These are phyloP conservation scores for Salix koriyanagi DNA, from an alignment of 345 rosid genomes.

Conservation along the genomic window DNA sequence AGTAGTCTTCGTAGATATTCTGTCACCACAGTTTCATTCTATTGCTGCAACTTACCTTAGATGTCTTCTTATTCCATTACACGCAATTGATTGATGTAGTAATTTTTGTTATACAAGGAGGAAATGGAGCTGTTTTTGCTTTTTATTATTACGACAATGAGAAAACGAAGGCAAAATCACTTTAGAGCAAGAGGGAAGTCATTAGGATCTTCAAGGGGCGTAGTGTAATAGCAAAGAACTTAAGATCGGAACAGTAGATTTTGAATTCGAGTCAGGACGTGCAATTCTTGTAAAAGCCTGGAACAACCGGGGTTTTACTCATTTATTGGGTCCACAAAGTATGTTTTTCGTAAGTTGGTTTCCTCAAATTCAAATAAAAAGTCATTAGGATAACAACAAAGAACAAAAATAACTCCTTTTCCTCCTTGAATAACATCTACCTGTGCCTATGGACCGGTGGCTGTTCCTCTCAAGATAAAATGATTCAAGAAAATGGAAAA, in stretches of 20 bases:
- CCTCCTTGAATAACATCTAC: not conserved
- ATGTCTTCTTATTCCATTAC: not conserved
- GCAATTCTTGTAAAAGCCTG: too few species aligned
- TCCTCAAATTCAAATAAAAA: too few species aligned
- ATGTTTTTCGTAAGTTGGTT: too few species aligned
- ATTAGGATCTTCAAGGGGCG: not conserved
- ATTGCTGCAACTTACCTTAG: not conserved
- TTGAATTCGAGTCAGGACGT: too few species aligned
- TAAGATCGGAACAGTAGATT: too few species aligned
- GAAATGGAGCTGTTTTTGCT: not conserved
- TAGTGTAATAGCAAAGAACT: too few species aligned
- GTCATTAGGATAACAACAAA: not conserved
- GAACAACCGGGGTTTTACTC: too few species aligned
- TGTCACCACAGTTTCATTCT: not conserved
- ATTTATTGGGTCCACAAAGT: too few species aligned
- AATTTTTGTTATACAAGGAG: not conserved
- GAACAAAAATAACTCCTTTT: not conserved
- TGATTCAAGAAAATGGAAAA: not conserved
- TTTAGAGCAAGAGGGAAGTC: not conserved
- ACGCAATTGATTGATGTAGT: not conserved
- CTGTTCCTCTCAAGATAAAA: not conserved
- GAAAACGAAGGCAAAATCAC: not conserved
- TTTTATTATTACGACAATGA: not conserved
- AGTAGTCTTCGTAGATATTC: not conserved
- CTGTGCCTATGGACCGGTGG: not conserved